Evolutionary conservation across 441 rosid genomes (phyloP).

Genomic region (Erodium texanum): DNA sequence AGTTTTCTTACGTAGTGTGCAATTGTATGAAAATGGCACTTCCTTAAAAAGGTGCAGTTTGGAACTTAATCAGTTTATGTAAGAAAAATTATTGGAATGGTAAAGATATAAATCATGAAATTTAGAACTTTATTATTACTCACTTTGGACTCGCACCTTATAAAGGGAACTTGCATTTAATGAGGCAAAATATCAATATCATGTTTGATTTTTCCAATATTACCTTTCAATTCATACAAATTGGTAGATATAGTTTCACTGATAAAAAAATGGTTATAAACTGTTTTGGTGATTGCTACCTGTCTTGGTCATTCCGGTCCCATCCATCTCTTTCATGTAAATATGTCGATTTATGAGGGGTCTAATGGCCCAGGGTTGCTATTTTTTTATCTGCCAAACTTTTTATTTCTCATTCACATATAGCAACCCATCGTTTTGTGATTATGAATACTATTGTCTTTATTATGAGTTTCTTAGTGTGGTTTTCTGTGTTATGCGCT

Average conservation of each 20-base stretch:
- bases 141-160: background rate
- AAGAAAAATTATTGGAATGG: no score
- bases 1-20: no score
- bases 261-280: background rate
- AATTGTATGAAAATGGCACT: background rate
- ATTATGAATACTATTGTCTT: no score
- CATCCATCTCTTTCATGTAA: background rate
- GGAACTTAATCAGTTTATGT: background rate
- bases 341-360: no score
- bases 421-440: background rate
- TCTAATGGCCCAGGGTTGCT: no score
- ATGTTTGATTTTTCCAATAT: background rate
- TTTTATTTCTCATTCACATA: no score
- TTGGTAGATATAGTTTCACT: background rate
- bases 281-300: background rate
- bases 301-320: background rate
- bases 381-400: no score
- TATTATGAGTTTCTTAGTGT: no score
- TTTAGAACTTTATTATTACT: background rate
- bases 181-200: background rate
- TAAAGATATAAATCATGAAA: no score
- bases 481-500: slow-evolving; percentile 1
- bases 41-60: background rate
- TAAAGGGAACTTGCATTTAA: background rate
- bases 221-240: background rate